Evolutionary conservation across 2,329 filamentous ascomycete genomes (phyloP).

Genomic region (Ramichloridium luteum): DNA sequence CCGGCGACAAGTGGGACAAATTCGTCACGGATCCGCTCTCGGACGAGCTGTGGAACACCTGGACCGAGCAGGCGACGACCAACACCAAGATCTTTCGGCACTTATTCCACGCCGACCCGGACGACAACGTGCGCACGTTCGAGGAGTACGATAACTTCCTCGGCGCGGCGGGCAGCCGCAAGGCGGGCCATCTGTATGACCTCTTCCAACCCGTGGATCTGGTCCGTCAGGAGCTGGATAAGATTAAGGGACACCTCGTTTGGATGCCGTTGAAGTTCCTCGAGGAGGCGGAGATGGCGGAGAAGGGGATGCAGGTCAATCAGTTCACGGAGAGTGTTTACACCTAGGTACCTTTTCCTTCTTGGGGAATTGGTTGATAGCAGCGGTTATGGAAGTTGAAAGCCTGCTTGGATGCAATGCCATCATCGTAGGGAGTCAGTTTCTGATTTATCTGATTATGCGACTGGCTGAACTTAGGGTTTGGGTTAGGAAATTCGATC

Average conservation of each 20-base stretch:
- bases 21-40: slow-evolving; percentile 49
- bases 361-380: too few species aligned
- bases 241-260: slow-evolving; percentile 72
- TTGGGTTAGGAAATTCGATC: too few species aligned
- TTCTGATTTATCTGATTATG: too few species aligned
- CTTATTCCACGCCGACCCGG: slow-evolving; percentile 77
- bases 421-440: too few species aligned
- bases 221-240: slow-evolving; percentile 61
- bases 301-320: slow-evolving; percentile 78
- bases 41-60: slow-evolving; percentile 48
- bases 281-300: slow-evolving; percentile 75
- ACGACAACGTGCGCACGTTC: slow-evolving; percentile 79
- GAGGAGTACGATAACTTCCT: slow-evolving; percentile 77
- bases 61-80: slow-evolving; percentile 54
- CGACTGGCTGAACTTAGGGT: too few species aligned
- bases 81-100: slow-evolving; percentile 70
- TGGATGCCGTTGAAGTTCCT: slow-evolving; percentile 93
- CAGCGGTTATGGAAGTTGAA: too few species aligned
- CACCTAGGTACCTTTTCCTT: slow-evolving; percentile 45
- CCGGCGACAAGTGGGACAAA: slow-evolving; percentile 50
- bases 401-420: too few species aligned
- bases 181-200: slow-evolving; percentile 79
- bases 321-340: slow-evolving; percentile 77
- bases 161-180: slow-evolving; percentile 45
- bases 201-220: slow-evolving; percentile 61